Conservation (phyloP, 2,329 filamentous ascomycete species). For the Pseudogymnoascus sp. region DNA sequence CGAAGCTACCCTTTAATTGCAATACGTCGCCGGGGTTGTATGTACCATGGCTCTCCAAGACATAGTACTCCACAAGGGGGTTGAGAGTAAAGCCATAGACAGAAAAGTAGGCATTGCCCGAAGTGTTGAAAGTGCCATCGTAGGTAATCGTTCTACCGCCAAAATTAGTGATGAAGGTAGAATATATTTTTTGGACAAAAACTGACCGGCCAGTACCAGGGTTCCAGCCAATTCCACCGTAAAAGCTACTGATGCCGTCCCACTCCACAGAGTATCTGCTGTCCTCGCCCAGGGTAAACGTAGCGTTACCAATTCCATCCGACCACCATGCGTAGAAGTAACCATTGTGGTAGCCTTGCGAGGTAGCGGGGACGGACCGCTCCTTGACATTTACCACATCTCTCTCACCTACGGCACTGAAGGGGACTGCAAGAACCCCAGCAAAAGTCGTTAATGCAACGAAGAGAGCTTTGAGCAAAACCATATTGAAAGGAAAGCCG, state of each 20-base stretch:
- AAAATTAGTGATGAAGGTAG: not conserved
- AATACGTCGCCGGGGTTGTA: constrained; percentile 42
- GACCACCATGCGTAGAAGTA: constrained; percentile 55
- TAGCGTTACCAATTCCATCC: constrained; percentile 40
- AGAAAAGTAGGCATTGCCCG: constrained; percentile 40
- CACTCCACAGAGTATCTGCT: constrained; percentile 43
- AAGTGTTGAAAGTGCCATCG: constrained; percentile 32
- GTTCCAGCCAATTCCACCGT: constrained; percentile 42
- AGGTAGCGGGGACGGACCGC: constrained; percentile 33
- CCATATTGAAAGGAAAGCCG: constrained; percentile 29
- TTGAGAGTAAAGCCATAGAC: constrained; percentile 47
- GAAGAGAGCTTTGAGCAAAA: constrained; percentile 34
- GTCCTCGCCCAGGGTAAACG: constrained; percentile 45
- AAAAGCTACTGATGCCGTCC: constrained; percentile 38
- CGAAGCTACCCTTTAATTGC: constrained; percentile 43
- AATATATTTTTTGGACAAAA: not conserved
- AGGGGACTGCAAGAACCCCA: not conserved
- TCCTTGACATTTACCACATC: not conserved
- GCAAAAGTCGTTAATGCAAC: constrained; percentile 30
- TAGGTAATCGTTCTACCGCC: constrained; percentile 33
- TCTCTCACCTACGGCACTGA: not conserved
- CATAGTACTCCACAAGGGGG: constrained; percentile 50
- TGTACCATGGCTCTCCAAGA: constrained; percentile 44
- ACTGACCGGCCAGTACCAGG: constrained; percentile 30
- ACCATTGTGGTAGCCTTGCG: constrained; percentile 45